These are phyloP conservation scores for Ogataea methylovora DNA, from an alignment of 805 yeast species.

Conservation along the genomic window DNA sequence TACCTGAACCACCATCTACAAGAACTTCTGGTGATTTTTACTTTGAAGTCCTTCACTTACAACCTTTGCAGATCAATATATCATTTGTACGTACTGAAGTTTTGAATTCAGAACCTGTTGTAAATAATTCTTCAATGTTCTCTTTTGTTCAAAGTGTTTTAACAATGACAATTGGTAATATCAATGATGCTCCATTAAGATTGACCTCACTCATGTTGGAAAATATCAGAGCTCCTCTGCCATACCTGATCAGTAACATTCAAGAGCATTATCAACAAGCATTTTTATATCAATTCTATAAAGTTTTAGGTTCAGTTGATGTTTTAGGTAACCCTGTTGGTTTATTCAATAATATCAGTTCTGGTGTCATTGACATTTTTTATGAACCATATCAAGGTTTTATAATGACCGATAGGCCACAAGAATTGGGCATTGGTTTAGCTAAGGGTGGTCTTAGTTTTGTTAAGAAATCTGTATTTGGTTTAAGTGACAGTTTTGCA, in stretches of 20 bases:
- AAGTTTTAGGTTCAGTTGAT: constrained; percentile 93
- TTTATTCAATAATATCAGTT: constrained; percentile 81
- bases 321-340: constrained; percentile 97
- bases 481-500: constrained; percentile 88
- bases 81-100: constrained; percentile 89
- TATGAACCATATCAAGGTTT: constrained; percentile 97
- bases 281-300: constrained; percentile 84
- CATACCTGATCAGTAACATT: constrained; percentile 60
- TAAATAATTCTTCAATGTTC: constrained; percentile 53
- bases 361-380: constrained; percentile 94
- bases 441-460: constrained; percentile 96
- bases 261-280: constrained; percentile 88
- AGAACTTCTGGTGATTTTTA: constrained; percentile 63
- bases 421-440: constrained; percentile 87
- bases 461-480: constrained; percentile 89
- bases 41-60: constrained; percentile 87
- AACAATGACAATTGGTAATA: constrained; percentile 95
- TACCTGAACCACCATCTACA: constrained; percentile 63
- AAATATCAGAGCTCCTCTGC: constrained; percentile 81
- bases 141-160: constrained; percentile 76
- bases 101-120: constrained; percentile 53
- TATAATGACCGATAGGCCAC: constrained; percentile 89
- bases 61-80: constrained; percentile 81
- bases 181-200: constrained; percentile 92
- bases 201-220: constrained; percentile 83